Evolutionary conservation across 2,329 filamentous ascomycete species (phyloP).

Genomic region (Aspergillus latus): DNA sequence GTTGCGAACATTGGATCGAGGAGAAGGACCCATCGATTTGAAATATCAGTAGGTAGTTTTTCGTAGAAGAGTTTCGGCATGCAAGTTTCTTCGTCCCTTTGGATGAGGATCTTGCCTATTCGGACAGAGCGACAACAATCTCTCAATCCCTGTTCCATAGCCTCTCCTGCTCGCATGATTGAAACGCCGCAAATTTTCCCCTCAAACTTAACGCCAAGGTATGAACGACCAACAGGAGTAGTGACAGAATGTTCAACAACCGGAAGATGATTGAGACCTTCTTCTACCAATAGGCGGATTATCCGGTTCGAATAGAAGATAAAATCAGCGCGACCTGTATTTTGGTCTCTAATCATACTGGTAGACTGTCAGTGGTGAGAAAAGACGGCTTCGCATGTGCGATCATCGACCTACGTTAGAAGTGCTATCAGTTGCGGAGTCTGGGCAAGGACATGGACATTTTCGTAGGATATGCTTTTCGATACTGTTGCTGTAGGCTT

Average conservation of each 20-base stretch:
- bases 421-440: constrained; percentile 96
- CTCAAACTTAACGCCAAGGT: constrained; percentile 90
- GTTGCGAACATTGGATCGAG: constrained; percentile 99
- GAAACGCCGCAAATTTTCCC: constrained; percentile 99
- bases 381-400: not conserved
- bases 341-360: constrained; percentile 92
- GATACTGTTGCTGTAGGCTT: constrained; percentile 90
- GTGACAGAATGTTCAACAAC: constrained; percentile 85
- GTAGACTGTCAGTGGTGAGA: constrained; percentile 13
- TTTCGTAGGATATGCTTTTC: constrained; percentile 74
- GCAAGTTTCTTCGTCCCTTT: constrained; percentile 91
- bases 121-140: constrained; percentile 97
- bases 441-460: constrained; percentile 86
- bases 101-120: constrained; percentile 98
- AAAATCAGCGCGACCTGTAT: constrained; percentile 89
- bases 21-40: constrained; percentile 86
- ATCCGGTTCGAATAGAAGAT: constrained; percentile 99
- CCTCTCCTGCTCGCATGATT: constrained; percentile 97
- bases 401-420: constrained; percentile 72
- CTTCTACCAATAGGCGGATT: constrained; percentile 92
- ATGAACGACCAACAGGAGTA: constrained; percentile 84
- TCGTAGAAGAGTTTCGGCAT: constrained; percentile 95
- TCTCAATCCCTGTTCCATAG: constrained; percentile 94
- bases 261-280: constrained; percentile 93
- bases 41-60: constrained; percentile 92